These are phyloP conservation scores for Blastobotrys attinorum DNA, from an alignment of 805 yeast genomes.

Conservation along the genomic window DNA sequence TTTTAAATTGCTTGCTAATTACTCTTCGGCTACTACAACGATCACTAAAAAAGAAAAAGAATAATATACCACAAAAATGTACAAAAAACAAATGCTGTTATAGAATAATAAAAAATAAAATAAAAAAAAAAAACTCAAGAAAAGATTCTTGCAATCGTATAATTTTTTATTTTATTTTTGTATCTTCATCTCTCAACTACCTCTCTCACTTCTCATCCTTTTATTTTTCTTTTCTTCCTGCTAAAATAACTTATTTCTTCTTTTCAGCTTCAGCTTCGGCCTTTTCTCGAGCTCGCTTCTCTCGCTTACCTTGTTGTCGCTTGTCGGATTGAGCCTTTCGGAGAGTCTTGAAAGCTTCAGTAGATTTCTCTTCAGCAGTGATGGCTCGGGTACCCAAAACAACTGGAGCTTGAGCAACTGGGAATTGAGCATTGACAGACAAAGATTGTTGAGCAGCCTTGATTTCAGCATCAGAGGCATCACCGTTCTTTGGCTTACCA, in stretches of 20 bases:
- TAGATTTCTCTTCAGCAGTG: slow-evolving; percentile 51
- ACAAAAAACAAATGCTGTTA: not conserved
- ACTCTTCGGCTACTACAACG: too few species aligned
- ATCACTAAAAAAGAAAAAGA: too few species aligned
- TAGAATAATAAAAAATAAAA: too few species aligned
- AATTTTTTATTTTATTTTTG: not conserved
- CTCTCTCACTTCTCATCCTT: too few species aligned
- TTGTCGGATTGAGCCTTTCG: slow-evolving; percentile 93
- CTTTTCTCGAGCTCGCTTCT: slow-evolving; percentile 92
- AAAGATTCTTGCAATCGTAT: too few species aligned
- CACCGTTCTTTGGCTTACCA: slow-evolving; percentile 48
- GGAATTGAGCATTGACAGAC: slow-evolving; percentile 71
- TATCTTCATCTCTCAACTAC: not conserved
- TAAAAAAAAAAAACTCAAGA: too few species aligned
- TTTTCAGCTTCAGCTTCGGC: slow-evolving; percentile 99
- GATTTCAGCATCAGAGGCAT: slow-evolving; percentile 53
- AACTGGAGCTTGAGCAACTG: slow-evolving; percentile 70
- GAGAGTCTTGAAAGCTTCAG: slow-evolving; percentile 88
- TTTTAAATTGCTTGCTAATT: too few species aligned
- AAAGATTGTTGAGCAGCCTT: slow-evolving; percentile 61
- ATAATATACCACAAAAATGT: too few species aligned
- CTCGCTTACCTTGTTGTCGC: slow-evolving; percentile 92
- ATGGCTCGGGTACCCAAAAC: slow-evolving; percentile 87
- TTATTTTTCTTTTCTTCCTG: too few species aligned
- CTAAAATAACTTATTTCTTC: slow-evolving; percentile 65